A percentile compares a stretch with the other conserved stretches of the same genome.
phyloP scores from a whole-genome alignment of 1,284 basidiomycete genomes.

The Rhodotorula sp. region DNA sequence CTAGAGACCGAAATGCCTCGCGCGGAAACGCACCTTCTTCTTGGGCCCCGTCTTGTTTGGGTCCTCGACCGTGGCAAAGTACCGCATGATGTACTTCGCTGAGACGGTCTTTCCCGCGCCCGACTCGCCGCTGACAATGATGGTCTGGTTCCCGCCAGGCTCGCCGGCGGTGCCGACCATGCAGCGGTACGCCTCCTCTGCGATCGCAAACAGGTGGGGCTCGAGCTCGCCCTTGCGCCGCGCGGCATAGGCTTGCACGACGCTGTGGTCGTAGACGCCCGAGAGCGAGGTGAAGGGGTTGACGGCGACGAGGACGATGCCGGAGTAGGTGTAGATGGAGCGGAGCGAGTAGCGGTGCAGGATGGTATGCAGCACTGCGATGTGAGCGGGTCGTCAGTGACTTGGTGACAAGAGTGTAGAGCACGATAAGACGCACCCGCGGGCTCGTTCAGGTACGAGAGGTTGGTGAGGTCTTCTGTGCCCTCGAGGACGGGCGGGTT shows the following conservation, averaged over 20 bases:
- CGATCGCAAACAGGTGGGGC: conserved; percentile 97
- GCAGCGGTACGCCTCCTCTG: conserved; percentile 97
- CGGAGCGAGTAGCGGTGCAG: conserved; percentile 95
- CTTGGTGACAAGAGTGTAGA: too few species aligned
- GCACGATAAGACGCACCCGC: conserved; percentile 64
- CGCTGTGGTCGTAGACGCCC: conserved; percentile 75
- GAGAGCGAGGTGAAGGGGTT: conserved; percentile 83
- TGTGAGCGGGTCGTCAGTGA: background rate
- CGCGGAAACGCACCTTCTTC: conserved; percentile 57
- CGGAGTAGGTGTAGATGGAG: conserved; percentile 98
- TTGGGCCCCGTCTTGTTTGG: conserved; percentile 58
- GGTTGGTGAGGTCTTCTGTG: conserved; percentile 94
- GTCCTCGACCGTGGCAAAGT: conserved; percentile 96
- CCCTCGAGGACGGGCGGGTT: conserved; percentile 96
- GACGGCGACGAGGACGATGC: conserved; percentile 94
- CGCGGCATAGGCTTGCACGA: conserved; percentile 96
- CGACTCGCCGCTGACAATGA: conserved; percentile 99
- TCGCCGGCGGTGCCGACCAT: conserved; percentile 68
- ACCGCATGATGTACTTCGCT: conserved; percentile 99
- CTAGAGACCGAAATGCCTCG: background rate
- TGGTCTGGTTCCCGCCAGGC: conserved; percentile 80
- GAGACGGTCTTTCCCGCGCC: conserved; percentile 99
- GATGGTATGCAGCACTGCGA: conserved; percentile 88
- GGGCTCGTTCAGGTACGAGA: conserved; percentile 97
- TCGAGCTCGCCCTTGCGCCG: conserved; percentile 90